phyloP scores from a whole-genome alignment of 2,329 filamentous ascomycete genomes.

The Clarireedia homoeocarpa region DNA sequence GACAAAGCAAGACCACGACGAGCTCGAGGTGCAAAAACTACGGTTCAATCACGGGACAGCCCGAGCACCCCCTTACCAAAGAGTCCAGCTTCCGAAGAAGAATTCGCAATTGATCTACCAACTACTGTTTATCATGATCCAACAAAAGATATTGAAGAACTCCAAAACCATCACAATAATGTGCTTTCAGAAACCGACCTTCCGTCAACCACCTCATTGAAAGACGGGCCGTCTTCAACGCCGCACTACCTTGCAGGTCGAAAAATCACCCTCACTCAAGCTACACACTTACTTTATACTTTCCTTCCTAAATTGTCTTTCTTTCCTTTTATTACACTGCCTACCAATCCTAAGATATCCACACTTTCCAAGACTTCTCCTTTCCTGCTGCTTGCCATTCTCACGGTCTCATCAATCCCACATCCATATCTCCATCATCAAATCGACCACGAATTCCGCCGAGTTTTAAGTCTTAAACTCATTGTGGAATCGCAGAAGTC shows the following conservation, averaged over 20 bases:
- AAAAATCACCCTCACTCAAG: constrained; percentile 18
- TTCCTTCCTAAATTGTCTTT: constrained; percentile 16
- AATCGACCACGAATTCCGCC: constrained; percentile 25
- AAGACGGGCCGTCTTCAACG: neutral
- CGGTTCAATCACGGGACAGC: neutral
- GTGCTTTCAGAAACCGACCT: constrained; percentile 14
- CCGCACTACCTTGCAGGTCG: constrained; percentile 16
- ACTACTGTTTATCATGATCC: constrained; percentile 16
- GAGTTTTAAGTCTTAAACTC: constrained; percentile 23
- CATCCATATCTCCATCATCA: constrained; percentile 22
- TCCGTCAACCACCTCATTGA: neutral
- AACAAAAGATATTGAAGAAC: constrained; percentile 13
- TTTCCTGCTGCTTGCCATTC: constrained; percentile 25
- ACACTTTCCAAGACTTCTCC: constrained; percentile 21
- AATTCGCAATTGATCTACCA: constrained; percentile 24
- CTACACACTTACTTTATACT: constrained; percentile 16
- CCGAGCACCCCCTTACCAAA: neutral
- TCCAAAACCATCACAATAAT: constrained; percentile 20
- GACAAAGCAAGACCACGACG: constrained; percentile 25
- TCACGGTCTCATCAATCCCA: constrained; percentile 21
- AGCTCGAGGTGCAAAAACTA: constrained; percentile 11
- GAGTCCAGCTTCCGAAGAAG: constrained; percentile 5
- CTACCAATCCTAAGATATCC: constrained; percentile 18
- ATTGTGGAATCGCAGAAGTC: constrained; percentile 50
- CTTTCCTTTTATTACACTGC: constrained; percentile 25